Evolutionary conservation across 1,284 basidiomycete species (phyloP), one percentile per base, ranked within the genome.

Genomic region (Trichosporon coremiiforme): DNA sequence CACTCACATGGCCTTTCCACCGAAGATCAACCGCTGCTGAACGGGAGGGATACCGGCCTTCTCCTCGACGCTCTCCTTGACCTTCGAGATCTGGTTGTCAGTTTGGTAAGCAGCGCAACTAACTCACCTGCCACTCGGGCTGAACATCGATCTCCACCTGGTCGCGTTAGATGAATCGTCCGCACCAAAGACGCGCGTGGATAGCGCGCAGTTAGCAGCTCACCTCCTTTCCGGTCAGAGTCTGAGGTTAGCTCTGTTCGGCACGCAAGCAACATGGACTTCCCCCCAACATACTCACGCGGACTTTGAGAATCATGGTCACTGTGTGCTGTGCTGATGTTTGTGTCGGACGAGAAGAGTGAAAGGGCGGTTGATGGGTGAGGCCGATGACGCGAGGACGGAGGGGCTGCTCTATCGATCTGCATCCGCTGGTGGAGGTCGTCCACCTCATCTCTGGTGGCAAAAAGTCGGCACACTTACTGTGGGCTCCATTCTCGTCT

Each of bases 61-160:
- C 85, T 98, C 96, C 84, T 99, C 97, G 38, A 99, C 94, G 83
- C 94, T 92, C 87, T 98, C 95, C 86, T 99, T 99, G 85, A 99
- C 96, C 76, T 94, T 90, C 64, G 89, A 87, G 81, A 98, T 94
- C 95, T 97, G 76, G 9, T 5, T 9, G 67, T 74, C 25, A 73
- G 69, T 66, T 68, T 33, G 2, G 63, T 29, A 20, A 2, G 8
- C 22, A 7, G 22, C 29, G 15, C 10, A 12, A 33, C 31, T 22
- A 47, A 80, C 87, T 70, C 71, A 91, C 95, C 87, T 92, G 93
- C 86, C 95, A 93, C 72, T 93, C 91, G 17, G 88, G 87, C 83
- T 98, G 94, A 80, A 98, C 94, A 86, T 98, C 95, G 73, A 99
- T 89, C 85, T 98, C 95, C 65, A 83, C 80, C 81, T 83, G 66